A percentile compares a stretch with the other conserved stretches of the same genome.
These are phyloP conservation scores for Urtica urens DNA, from an alignment of 306 rosid species.

Conservation along the genomic window DNA sequence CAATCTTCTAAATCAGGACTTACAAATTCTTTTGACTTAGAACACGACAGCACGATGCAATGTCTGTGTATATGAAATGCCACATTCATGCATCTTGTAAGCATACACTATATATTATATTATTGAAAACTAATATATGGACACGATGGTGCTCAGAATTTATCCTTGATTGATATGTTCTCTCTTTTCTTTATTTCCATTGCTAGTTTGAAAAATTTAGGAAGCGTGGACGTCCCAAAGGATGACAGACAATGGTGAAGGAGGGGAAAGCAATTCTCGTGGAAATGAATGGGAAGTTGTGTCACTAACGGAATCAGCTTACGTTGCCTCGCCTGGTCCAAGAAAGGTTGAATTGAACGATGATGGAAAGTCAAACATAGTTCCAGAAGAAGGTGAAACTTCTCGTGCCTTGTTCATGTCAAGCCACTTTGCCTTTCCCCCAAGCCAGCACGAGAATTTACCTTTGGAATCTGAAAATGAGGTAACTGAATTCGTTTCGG, in stretches of 20 bases:
- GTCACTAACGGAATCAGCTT: slow-evolving; percentile 81
- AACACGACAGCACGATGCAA: too few relatives aligned
- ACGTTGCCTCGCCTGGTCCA: slow-evolving; percentile 82
- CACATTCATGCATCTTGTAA: too few relatives aligned
- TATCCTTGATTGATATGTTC: not conserved
- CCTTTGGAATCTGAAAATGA: slow-evolving; percentile 55
- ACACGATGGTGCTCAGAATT: not conserved
- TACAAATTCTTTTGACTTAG: too few relatives aligned
- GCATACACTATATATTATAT: too few relatives aligned
- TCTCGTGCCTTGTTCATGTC: slow-evolving; percentile 79
- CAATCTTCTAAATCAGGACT: too few relatives aligned
- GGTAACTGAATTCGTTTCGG: slow-evolving; percentile 29
- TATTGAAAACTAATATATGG: too few relatives aligned
- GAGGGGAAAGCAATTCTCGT: slow-evolving; percentile 50
- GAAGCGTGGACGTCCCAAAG: slow-evolving; percentile 5
- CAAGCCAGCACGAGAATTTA: slow-evolving; percentile 68
- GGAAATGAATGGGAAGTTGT: slow-evolving; percentile 98
- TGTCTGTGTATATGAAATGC: too few relatives aligned
- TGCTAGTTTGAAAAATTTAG: not conserved
- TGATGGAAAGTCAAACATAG: slow-evolving; percentile 24
- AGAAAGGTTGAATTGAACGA: slow-evolving; percentile 38
- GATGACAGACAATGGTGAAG: slow-evolving; percentile 71
- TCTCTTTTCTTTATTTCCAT: not conserved
- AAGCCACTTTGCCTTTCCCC: slow-evolving; percentile 83
- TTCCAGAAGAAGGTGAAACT: slow-evolving; percentile 55